Base-by-base conservation (phyloP, 257 asterid genomes). In the Fraxinus anomala region DNA sequence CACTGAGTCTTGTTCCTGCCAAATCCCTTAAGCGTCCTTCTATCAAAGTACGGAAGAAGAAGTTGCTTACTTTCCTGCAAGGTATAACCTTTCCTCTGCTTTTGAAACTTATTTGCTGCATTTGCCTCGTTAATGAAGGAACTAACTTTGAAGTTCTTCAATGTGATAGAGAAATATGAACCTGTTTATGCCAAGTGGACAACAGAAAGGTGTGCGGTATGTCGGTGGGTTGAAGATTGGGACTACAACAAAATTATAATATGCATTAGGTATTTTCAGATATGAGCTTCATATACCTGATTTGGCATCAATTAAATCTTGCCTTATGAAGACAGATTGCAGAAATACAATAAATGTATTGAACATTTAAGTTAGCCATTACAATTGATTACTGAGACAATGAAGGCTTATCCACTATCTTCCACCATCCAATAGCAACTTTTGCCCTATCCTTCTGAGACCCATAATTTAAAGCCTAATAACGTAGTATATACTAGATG, bases 141-240 rank as follows among this genome's bases (percentile, higher is more conserved):
- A 73, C 51, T 80, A 69, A 83, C 82, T 68, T 83, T 14, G 42
- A 19, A 37, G 36, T 78, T 76, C 74, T 79, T 82, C 78, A 17
- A 61, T 87, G 73, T 51, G 77, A 78, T 78, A 96, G 99, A 94
- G 84, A 91, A 89, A 77, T 91, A 93, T 84, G 98, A 93, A 83
- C 97, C 99, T 76, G 96, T 96, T 80, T 69, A 63, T 87, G 95
- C 95, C 77, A 96, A 91, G 89, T 93, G 99, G 99, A 96, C 99
- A 61, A 92, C 97, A 33, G 99, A 96, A 84, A 89, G 98, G 82
- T 96, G 99, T 87, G 99, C 99, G n/a, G 98, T 96, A 23, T 96
- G 99, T 84, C 91, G 99, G 80, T 96, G 99, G 99, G 95, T 96
- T 26, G 98, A 96, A 89, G 99, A 96, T 86, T 96, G 99, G 99